Conservation (phyloP, 1,284 basidiomycete genomes). For the Pseudozyma tsukubaensis region DNA sequence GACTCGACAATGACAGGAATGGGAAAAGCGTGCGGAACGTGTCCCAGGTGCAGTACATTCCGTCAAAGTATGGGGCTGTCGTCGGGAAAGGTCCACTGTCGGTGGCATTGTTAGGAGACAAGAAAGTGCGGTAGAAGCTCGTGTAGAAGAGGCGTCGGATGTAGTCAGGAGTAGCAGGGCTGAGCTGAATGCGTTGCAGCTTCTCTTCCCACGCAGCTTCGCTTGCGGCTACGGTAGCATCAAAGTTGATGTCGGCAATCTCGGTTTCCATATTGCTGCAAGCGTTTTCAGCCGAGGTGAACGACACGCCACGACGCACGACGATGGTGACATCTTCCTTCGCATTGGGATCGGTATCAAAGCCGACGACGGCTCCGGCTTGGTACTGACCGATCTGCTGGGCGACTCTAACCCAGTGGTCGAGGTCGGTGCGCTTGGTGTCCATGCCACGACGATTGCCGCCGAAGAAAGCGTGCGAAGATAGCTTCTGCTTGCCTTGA, state of each 20-base stretch:
- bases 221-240: conserved; percentile 35
- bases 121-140: conserved; percentile 59
- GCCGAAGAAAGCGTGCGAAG: conserved; percentile 52
- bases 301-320: conserved; percentile 56
- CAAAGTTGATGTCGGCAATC: conserved; percentile 53
- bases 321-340: conserved; percentile 34
- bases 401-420: conserved; percentile 39
- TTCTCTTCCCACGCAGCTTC: conserved; percentile 57
- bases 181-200: conserved; percentile 54
- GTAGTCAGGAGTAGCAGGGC: conserved; percentile 45
- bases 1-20: conserved; percentile 55
- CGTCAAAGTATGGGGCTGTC: conserved; percentile 52
- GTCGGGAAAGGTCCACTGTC: conserved; percentile 38
- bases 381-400: conserved; percentile 53
- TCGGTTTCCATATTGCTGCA: conserved; percentile 60
- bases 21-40: conserved; percentile 59
- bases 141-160: conserved; percentile 58
- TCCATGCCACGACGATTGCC: conserved; percentile 56
- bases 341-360: conserved; percentile 11
- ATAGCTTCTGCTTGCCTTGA: conserved; percentile 49
- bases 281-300: conserved; percentile 53
- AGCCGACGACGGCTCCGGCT: conserved; percentile 53
- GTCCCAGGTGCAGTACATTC: conserved; percentile 56
- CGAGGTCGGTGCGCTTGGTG: conserved; percentile 42
- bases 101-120: conserved; percentile 64